These are phyloP conservation scores for Aspergillus unguis DNA, from an alignment of 2,329 filamentous ascomycete species.

Conservation along the genomic window DNA sequence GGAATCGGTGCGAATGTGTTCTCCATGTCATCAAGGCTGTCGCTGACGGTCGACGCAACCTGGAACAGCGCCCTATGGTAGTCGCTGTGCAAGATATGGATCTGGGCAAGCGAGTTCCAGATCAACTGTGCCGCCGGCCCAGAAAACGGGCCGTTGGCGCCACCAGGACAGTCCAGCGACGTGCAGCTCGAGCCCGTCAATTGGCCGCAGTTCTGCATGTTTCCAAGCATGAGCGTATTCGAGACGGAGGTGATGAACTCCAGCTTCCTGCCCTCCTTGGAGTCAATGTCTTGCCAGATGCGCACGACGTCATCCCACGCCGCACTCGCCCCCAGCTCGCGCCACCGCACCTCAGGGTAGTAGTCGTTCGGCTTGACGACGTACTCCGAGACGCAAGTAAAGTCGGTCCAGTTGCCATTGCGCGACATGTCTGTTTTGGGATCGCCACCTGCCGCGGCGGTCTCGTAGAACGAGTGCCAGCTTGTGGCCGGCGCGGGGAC, in stretches of 20 bases:
- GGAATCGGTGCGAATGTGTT: constrained; percentile 3
- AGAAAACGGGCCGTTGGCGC: background rate
- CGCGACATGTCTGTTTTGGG: background rate
- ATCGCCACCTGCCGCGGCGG: background rate
- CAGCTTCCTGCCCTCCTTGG: background rate
- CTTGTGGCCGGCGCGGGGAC: background rate
- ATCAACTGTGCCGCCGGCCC: constrained; percentile 18
- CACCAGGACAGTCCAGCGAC: background rate
- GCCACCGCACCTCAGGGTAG: constrained; percentile 4
- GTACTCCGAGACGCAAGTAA: background rate
- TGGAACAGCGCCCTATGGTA: background rate
- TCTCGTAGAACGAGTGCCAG: background rate
- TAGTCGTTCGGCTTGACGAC: background rate
- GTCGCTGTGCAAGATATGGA: constrained; percentile 2
- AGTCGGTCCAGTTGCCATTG: constrained; percentile 13
- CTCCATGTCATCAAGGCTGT: constrained; percentile 7
- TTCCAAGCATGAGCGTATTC: background rate
- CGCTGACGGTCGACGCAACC: background rate
- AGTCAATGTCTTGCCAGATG: constrained; percentile 8
- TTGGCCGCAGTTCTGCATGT: background rate
- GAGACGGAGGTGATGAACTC: constrained; percentile 4
- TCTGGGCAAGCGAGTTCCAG: constrained; percentile 12
- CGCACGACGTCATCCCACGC: constrained; percentile 9
- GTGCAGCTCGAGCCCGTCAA: background rate
- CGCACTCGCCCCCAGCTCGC: constrained; percentile 1